Percentiles rank a stretch among this genome's conserved stretches.
These are phyloP conservation scores for Lactarius evosmus DNA, from an alignment of 768 basidiomycete species.

Conservation along the genomic window DNA sequence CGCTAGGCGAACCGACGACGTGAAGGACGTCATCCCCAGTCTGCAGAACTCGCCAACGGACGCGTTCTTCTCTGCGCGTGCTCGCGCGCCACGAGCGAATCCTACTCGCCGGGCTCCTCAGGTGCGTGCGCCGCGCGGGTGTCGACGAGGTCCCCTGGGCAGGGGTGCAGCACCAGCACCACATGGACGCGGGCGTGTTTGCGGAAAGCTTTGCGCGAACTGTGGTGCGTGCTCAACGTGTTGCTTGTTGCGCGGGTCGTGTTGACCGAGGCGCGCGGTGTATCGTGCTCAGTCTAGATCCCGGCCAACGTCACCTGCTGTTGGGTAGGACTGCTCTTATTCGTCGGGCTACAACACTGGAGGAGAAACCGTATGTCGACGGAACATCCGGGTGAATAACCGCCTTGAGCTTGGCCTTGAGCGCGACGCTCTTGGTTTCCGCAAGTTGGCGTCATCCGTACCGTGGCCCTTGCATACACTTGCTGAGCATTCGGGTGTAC, in stretches of 20 bases:
- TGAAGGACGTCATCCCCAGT: conserved; percentile 71
- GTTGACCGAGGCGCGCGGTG: conserved; percentile 71
- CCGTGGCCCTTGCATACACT: no score
- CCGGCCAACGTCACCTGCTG: no score
- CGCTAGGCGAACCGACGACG: conserved; percentile 58
- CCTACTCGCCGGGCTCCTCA: conserved; percentile 78
- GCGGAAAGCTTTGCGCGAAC: conserved; percentile 55
- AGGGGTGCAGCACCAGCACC: conserved; percentile 76
- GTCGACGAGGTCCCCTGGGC: conserved; percentile 86
- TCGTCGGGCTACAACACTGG: no score
- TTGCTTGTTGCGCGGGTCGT: conserved; percentile 75
- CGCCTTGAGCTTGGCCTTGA: no score
- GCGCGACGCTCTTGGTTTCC: no score
- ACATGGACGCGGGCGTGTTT: conserved; percentile 64
- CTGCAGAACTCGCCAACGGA: conserved; percentile 93
- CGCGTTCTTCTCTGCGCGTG: conserved; percentile 71
- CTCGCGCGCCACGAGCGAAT: conserved; percentile 86
- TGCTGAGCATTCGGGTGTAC: no score
- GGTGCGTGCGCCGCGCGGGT: conserved; percentile 79
- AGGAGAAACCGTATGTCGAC: no score
- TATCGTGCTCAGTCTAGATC: conserved; percentile 77
- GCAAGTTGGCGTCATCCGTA: no score
- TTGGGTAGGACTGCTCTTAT: no score
- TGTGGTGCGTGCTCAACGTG: conserved; percentile 69
- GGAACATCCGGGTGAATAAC: no score